Conservation (phyloP, 495 filamentous ascomycete species). For the Hyaloscypha finlandica region DNA sequence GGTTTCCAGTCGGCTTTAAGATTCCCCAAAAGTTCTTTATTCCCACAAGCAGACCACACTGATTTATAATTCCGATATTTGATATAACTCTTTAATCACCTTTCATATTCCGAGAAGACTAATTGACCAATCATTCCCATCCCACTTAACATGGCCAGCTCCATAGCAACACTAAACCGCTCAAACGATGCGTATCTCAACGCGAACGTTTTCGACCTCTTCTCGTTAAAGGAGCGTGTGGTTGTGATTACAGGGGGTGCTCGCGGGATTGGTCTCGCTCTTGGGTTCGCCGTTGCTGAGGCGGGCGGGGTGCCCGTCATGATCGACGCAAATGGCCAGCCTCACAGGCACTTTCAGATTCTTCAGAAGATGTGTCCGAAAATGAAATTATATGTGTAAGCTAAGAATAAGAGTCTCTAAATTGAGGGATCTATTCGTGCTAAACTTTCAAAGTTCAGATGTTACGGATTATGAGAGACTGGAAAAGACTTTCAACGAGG, state of each 20-base stretch:
- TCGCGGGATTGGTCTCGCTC: constrained; percentile 47
- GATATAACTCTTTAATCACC: no score
- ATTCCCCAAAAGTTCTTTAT: no score
- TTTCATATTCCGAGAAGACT: no score
- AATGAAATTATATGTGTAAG: no score
- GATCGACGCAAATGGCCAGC: constrained; percentile 38
- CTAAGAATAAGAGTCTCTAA: no score
- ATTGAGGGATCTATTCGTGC: no score
- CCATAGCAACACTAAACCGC: neutral
- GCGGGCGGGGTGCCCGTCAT: constrained; percentile 51
- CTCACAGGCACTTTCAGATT: constrained; percentile 24
- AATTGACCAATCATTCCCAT: no score
- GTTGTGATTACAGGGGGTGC: constrained; percentile 52
- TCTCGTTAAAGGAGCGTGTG: constrained; percentile 52
- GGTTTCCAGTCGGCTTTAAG: no score
- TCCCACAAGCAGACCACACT: no score
- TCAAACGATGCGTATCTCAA: neutral
- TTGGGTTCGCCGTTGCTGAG: constrained; percentile 50
- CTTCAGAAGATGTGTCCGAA: constrained; percentile 15
- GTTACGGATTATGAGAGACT: constrained; percentile 21
- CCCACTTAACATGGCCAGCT: no score
- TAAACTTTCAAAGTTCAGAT: constrained; percentile 9
- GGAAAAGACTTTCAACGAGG: constrained; percentile 25
- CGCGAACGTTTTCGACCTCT: constrained; percentile 14
- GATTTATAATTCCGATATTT: no score